These are phyloP conservation scores for Penicillium nucicola DNA, from an alignment of 495 filamentous ascomycete genomes.

Conservation along the genomic window DNA sequence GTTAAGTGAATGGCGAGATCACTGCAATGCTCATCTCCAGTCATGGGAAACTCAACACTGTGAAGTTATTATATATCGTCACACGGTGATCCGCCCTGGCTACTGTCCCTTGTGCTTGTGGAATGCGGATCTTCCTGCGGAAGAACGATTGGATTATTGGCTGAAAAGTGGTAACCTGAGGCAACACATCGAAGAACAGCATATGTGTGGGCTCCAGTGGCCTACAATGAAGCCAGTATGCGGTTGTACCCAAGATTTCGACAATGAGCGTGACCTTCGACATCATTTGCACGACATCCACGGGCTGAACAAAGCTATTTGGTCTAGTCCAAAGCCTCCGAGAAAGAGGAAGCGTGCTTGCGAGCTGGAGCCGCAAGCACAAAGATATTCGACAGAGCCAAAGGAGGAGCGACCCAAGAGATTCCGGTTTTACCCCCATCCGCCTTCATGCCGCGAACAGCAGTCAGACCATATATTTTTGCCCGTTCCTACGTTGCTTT, in stretches of 20 bases:
- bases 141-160: conserved; percentile 16
- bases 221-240: not conserved
- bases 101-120: conserved; percentile 7
- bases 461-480: conserved; percentile 10
- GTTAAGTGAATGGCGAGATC: conserved; percentile 1
- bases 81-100: not conserved
- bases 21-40: not conserved
- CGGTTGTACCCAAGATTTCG: conserved; percentile 10
- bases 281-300: conserved; percentile 13
- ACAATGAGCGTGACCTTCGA: conserved; percentile 10
- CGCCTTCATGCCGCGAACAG: conserved; percentile 8
- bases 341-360: conserved; percentile 13
- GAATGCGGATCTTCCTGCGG: not conserved
- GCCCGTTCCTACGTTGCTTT: not conserved
- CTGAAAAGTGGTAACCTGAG: conserved; percentile 13
- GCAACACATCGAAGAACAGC: conserved; percentile 14
- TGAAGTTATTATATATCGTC: conserved; percentile 3
- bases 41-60: conserved; percentile 3
- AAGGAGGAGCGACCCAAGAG: conserved; percentile 3
- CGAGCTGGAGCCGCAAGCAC: conserved; percentile 9
- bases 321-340: conserved; percentile 5
- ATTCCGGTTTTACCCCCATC: conserved; percentile 8
- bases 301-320: conserved; percentile 15
- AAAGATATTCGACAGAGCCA: not conserved
- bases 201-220: conserved; percentile 1